Evolutionary conservation across 331 rosid species (phyloP), one percentile per base, ranked within the genome.

Genomic region (Acacia concinna): DNA sequence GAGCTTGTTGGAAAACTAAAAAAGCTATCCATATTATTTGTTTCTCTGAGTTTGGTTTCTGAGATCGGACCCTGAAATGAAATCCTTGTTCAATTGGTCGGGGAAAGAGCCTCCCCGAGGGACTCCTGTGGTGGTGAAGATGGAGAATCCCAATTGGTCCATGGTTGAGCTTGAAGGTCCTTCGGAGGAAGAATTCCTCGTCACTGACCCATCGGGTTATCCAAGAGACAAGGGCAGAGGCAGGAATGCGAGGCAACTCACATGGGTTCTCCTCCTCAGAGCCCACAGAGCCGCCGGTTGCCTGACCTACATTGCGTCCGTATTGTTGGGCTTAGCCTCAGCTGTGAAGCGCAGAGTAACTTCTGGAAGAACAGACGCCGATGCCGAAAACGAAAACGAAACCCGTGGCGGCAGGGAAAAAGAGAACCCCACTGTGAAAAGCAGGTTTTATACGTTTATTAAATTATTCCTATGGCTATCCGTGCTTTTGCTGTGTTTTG

Each of bases 131-230:
- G 97, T 92, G 23, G 91, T 94, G 25, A 94, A 94, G 78, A 94
- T 94, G 99, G 97, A 95, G 76, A 95, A 95, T 25, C 99, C 99
- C 4, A 95, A 95, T 85, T 95, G 96, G 90, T 91, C 97, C 23
- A 92, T 92, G 94, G 91, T 94, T 4, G 98, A 94, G 82, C 92
- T 94, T 0, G 89, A 92, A 68, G 87, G 83, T 51, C 94, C 97
- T 9, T 81, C 90, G 0, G 94, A 94, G 8, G 97, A 92, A 14
- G 96, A 92, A 60, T 87, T 94, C 47, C 76, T 90, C 64, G 75
- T 85, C 10, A 8, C 87, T 18, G 86, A 80, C 47, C 49, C 91
- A 4, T 81, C 91, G 18, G 78, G 76, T 13, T 81, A 85, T 47
- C 51, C 71, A 32, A 71, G 90, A 25, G 96, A 86, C 57, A 85